These are phyloP conservation scores for Corymbia citriodora DNA, from an alignment of 441 rosid genomes.

Conservation along the genomic window DNA sequence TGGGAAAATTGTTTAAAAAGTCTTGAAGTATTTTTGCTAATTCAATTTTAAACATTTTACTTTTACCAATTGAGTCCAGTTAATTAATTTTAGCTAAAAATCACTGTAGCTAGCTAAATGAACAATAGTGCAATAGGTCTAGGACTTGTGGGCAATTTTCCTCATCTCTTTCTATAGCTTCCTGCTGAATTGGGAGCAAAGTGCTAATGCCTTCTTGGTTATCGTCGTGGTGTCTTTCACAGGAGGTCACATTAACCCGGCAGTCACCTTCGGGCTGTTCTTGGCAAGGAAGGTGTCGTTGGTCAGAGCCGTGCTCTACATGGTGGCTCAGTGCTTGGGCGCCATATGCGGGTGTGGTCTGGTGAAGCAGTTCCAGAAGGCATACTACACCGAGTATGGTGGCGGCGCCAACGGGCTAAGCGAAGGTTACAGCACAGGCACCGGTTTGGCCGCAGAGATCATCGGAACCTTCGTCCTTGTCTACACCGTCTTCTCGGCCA, in stretches of 20 bases:
- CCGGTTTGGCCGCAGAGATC: background rate
- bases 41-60: no score
- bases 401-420: background rate
- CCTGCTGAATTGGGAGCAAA: background rate
- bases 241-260: background rate
- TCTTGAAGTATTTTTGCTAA: no score
- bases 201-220: background rate
- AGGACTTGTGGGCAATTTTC: no score
- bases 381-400: background rate
- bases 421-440: background rate
- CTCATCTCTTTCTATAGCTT: background rate
- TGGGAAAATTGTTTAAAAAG: no score
- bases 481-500: background rate
- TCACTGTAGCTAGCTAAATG: no score
- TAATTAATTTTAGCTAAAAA: no score
- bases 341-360: background rate
- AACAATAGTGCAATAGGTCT: no score
- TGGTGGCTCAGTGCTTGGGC: background rate
- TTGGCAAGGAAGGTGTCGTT: background rate
- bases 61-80: no score
- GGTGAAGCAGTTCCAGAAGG: background rate
- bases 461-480: background rate
- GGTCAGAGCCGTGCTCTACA: background rate
- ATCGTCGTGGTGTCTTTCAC: background rate
- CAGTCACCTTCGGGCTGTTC: background rate